phyloP scores from a whole-genome alignment of 805 yeast species.

The Pichia cephalocereana region DNA sequence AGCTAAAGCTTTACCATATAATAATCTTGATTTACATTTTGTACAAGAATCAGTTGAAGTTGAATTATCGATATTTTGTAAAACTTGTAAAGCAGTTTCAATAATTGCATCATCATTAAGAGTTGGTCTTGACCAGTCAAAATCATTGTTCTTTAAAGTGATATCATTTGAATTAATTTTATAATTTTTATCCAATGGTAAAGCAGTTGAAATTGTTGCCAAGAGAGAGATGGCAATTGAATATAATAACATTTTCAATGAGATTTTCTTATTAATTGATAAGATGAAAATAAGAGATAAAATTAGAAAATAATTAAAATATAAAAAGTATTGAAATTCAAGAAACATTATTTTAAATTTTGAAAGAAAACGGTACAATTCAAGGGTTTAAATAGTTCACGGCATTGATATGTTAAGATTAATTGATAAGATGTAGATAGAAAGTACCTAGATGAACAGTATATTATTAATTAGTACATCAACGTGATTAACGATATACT shows the following conservation, averaged over 20 bases:
- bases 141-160: not conserved
- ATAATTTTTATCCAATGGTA: not conserved
- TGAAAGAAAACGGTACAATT: not conserved
- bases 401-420: no score
- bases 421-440: no score
- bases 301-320: not conserved
- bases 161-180: conserved; percentile 2
- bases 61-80: conserved; percentile 6
- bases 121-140: conserved; percentile 4
- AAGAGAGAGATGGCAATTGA: conserved; percentile 1
- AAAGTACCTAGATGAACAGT: no score
- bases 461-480: no score
- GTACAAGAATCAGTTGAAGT: conserved; percentile 18
- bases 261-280: not conserved
- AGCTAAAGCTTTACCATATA: conserved; percentile 30
- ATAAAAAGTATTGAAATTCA: not conserved
- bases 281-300: not conserved
- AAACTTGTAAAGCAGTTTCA: conserved; percentile 1
- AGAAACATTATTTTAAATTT: not conserved
- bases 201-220: conserved; percentile 1
- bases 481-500: no score
- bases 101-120: conserved; percentile 5
- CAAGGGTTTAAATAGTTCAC: no score
- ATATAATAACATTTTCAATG: not conserved
- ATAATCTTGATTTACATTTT: conserved; percentile 28